A percentile compares a stretch with the other conserved stretches of the same genome.
Evolutionary conservation across 306 rosid species (phyloP).

Genomic region (Oemleria cerasiformis): DNA sequence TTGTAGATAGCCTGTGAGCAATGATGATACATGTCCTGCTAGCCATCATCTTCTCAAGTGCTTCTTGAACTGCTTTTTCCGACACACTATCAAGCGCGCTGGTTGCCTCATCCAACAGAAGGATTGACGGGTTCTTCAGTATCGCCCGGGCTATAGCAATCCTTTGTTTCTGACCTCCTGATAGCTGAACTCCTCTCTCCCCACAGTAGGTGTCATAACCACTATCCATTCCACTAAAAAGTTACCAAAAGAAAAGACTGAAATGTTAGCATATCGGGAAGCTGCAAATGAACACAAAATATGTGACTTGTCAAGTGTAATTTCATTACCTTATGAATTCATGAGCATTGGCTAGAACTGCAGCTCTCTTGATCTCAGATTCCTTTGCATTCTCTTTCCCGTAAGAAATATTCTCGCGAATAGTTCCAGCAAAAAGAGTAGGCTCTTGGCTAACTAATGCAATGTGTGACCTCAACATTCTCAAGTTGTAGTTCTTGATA

Average conservation of each 20-base stretch:
- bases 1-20: constrained; percentile 73
- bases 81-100: constrained; percentile 92
- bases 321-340: constrained; percentile 74
- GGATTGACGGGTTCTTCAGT: constrained; percentile 74
- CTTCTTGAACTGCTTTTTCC: constrained; percentile 66
- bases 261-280: constrained; percentile 1
- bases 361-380: constrained; percentile 80
- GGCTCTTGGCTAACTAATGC: constrained; percentile 88
- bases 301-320: not conserved
- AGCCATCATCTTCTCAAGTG: constrained; percentile 76
- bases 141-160: constrained; percentile 82
- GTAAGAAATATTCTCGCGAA: constrained; percentile 69
- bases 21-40: constrained; percentile 73
- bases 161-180: constrained; percentile 93
- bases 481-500: constrained; percentile 59
- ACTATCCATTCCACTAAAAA: constrained; percentile 70
- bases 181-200: constrained; percentile 84
- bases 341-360: constrained; percentile 83
- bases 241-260: not conserved
- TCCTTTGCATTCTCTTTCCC: constrained; percentile 68
- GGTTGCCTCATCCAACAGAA: constrained; percentile 84
- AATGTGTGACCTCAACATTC: constrained; percentile 70
- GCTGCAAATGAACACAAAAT: not conserved
- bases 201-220: constrained; percentile 82
- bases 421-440: constrained; percentile 69